Base-by-base conservation (phyloP, 352 stramenopile species). In the Phytophthora cactorum region DNA sequence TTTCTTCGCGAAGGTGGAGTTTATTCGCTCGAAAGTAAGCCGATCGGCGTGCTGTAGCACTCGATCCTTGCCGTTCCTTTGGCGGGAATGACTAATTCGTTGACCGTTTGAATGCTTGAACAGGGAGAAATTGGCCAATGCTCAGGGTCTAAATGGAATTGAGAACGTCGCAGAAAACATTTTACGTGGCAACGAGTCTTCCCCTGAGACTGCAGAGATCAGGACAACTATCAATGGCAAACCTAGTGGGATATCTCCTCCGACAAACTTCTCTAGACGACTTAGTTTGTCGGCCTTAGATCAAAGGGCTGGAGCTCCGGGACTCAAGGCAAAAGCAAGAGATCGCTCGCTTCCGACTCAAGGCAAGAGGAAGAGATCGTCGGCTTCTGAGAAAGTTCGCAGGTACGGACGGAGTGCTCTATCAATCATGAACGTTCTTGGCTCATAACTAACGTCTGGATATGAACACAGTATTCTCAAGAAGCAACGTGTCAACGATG, bases 161-260 rank as follows among this genome's bases (percentile, higher is more conserved):
- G 84, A 93, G 53, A 93, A 93, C 59, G 81, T 93, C 12, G 78
- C 82, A 14, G 84, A 91, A 70, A 93, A 93, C 52, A 93, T 93
- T 44, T 59, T 90, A 34, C 74, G 77, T 31, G 83, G 79, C 51
- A 76, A 75, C 34, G 72, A 74, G 28, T 78, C 68, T 46, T 77
- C 63, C 41, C 59, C 55, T 31, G 57, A 81, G 66, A 70, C 66
- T 52, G 50, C 73, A 56, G 79, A 89, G 17, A 69, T 81, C n/a
- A 47, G 46, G 29, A 63, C 27, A 5, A 65, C 49, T 6, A 68
- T 36, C 50, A 70, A 56, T 2, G 56, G 55, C 47, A 79, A 79
- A 28, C 67, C 67, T 11, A 79, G 72, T 52, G 68, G 72, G 12
- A 79, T 79, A 11, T 79, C 71, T 15, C 72, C 72, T 53, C 72